Evolutionary conservation across 2,329 filamentous ascomycete genomes (phyloP), one percentile per base, ranked within the genome.

Genomic region (Exutisphaerella laricina): DNA sequence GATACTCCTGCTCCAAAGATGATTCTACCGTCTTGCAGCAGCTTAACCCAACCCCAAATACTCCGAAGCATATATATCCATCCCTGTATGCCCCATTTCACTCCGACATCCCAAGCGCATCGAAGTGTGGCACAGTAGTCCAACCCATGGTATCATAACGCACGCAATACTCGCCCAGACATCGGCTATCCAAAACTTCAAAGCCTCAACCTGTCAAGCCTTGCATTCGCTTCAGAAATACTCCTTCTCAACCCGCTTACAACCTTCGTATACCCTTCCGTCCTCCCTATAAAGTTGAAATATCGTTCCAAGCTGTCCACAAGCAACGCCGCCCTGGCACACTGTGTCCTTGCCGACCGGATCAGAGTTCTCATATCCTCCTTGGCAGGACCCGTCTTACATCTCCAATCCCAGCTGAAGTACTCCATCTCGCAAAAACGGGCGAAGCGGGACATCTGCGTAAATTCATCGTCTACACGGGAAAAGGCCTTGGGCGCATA

Each of bases 391-490:
- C 32, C 36, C 17, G 46, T 53, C 28, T 53, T 55, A 39, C 43
- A 48, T 7, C 23, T 38, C 52, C 49, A 55, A 17, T 53, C 52
- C 47, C 48, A 50, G 30, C 39, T 43, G 33, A 45, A 51, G 45
- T 45, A 55, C 18, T 55, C 52, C 9, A 33, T 42, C 28, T 51
- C 47, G 30, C 45, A 49, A 32, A 52, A 52, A 3, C 36, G 34
- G 9, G 48, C 43, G 17, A 45, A 40, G 4, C 49, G 35, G 12
- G 39, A 41, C 13, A 43, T 49, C 28, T 45, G 44, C 3, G 38
- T 38, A 17, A 55, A 21, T 38, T 50, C 38, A 9, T 46, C 41
- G 33, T 48, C 41, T 13, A 55, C 29, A 6, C 39, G 38, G 9
- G 45, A 44, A 23, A 49, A 41, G 22, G 46, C 48, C 21, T 41